These are phyloP conservation scores for Anisogramma anomala DNA, from an alignment of 2,329 filamentous ascomycete species.

Conservation along the genomic window DNA sequence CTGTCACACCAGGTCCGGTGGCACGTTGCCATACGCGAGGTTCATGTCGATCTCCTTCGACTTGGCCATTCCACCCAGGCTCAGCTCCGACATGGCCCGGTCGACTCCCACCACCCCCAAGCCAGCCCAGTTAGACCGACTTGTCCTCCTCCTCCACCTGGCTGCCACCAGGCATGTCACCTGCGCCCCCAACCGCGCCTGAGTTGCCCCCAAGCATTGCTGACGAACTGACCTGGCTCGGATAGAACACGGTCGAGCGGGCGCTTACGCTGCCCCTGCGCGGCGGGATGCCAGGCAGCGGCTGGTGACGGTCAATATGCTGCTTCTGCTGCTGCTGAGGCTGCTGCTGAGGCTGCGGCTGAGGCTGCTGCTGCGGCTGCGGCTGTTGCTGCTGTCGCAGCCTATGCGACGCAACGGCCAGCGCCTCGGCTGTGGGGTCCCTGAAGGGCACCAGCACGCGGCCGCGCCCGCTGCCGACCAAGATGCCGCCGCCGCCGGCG, in stretches of 20 bases:
- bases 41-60: slow-evolving; percentile 68
- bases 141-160: slow-evolving; percentile 25
- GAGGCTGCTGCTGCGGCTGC: too few species aligned
- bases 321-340: too few species aligned
- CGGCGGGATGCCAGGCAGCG: neutral
- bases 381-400: neutral
- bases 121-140: slow-evolving; percentile 15
- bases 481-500: too few species aligned
- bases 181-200: neutral
- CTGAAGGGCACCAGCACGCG: slow-evolving; percentile 1
- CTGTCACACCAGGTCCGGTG: slow-evolving; percentile 49
- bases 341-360: too few species aligned
- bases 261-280: neutral
- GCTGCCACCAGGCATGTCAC: slow-evolving; percentile 25
- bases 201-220: neutral
- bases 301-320: neutral
- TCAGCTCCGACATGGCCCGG: slow-evolving; percentile 26
- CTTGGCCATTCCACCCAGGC: slow-evolving; percentile 18
- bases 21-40: slow-evolving; percentile 77
- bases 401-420: neutral
- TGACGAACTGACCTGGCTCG: neutral
- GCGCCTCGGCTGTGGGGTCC: neutral
- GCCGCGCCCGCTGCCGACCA: neutral
- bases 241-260: neutral
- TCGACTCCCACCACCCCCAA: neutral